Evolutionary conservation across 2,329 filamentous ascomycete species (phyloP).

Genomic region (Drechmeria coniospora): DNA sequence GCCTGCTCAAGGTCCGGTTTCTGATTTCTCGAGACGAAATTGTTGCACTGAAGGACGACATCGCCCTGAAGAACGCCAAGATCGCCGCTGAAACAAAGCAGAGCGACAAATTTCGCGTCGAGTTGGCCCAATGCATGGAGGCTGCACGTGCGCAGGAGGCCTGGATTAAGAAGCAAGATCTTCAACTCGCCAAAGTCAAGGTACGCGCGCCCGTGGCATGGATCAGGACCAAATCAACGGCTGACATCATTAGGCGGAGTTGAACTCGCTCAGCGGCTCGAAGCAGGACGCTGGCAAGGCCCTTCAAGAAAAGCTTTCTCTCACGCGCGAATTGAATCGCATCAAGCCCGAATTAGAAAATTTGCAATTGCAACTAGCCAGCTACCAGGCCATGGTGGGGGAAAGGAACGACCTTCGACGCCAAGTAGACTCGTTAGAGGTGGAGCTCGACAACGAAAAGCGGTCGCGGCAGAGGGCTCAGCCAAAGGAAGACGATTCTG

Average conservation of each 20-base stretch:
- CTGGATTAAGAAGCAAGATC: conserved; percentile 30
- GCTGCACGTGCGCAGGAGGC: conserved; percentile 29
- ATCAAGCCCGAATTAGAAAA: conserved; percentile 42
- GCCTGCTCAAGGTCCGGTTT: conserved; percentile 52
- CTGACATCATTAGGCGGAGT: conserved; percentile 41
- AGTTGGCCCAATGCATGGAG: conserved; percentile 28
- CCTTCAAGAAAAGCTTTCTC: conserved; percentile 40
- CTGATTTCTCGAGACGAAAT: conserved; percentile 65
- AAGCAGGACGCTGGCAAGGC: conserved; percentile 56
- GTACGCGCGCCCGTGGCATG: conserved; percentile 15
- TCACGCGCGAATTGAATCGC: conserved; percentile 34
- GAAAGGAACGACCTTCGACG: conserved; percentile 72
- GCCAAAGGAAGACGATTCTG: conserved; percentile 19
- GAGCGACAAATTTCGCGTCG: conserved; percentile 21
- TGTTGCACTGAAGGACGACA: conserved; percentile 46
- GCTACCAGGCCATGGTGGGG: conserved; percentile 52
- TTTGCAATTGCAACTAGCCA: conserved; percentile 35
- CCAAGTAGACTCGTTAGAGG: conserved; percentile 60
- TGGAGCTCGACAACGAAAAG: conserved; percentile 69
- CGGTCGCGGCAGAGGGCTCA: conserved; percentile 17
- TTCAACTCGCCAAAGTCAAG: conserved; percentile 32
- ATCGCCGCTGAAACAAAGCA: conserved; percentile 31
- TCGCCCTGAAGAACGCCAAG: conserved; percentile 43
- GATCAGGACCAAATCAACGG: background rate
- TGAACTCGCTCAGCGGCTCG: conserved; percentile 50